A percentile compares a stretch with the other conserved stretches of the same genome.
phyloP scores from a whole-genome alignment of 1,284 basidiomycete genomes.

The Puccinia brachypodii region DNA sequence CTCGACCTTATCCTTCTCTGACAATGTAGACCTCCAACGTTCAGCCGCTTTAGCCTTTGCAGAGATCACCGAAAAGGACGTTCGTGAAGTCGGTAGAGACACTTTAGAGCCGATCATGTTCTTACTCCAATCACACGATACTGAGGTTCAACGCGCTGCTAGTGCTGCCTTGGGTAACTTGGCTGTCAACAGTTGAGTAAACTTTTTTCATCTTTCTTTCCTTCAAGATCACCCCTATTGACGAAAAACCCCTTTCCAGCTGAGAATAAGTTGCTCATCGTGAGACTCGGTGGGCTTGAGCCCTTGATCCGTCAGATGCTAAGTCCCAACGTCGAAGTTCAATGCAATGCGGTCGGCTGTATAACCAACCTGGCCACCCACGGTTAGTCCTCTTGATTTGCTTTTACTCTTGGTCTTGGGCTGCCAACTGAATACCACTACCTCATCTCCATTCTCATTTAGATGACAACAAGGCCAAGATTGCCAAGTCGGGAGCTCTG shows the following conservation, averaged over 20 bases:
- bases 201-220: background rate
- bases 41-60: constrained; percentile 98
- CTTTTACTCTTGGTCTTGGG: background rate
- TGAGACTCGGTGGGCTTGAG: constrained; percentile 95
- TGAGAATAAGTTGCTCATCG: constrained; percentile 98
- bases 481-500: constrained; percentile 96
- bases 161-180: constrained; percentile 98
- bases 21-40: constrained; percentile 98
- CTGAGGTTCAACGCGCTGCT: constrained; percentile 96
- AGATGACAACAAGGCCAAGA: constrained; percentile 99
- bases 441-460: constrained; percentile 53
- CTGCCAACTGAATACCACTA: background rate
- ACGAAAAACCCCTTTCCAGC: constrained; percentile 67
- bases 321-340: constrained; percentile 97
- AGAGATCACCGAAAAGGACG: constrained; percentile 99
- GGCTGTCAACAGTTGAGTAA: constrained; percentile 89
- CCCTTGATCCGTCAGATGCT: constrained; percentile 99
- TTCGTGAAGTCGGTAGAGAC: constrained; percentile 91
- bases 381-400: constrained; percentile 63
- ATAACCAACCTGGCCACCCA: constrained; percentile 99
- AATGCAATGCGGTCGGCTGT: constrained; percentile 99
- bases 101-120: constrained; percentile 98
- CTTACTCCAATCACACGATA: constrained; percentile 94
- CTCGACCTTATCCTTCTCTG: constrained; percentile 96
- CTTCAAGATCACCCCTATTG: background rate